These are phyloP conservation scores for Myriosclerotinia scirpicola DNA, from an alignment of 2,329 filamentous ascomycete species.

Conservation along the genomic window DNA sequence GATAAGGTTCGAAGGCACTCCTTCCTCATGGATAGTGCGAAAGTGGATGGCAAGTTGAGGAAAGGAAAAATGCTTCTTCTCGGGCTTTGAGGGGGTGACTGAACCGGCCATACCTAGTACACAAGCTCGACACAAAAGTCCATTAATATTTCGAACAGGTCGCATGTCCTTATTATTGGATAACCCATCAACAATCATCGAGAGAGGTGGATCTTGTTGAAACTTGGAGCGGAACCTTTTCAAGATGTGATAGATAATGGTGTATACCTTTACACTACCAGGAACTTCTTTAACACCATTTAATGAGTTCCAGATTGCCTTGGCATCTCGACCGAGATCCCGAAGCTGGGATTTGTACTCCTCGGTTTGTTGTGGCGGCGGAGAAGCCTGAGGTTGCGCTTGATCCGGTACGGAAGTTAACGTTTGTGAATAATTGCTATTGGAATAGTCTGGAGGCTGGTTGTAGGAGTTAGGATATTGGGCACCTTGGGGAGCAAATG, in stretches of 20 bases:
- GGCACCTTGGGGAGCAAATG: constrained; percentile 29
- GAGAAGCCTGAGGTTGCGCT: constrained; percentile 26
- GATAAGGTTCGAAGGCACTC: constrained; percentile 34
- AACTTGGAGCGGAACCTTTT: constrained; percentile 59
- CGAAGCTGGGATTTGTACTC: constrained; percentile 51
- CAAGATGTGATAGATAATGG: constrained; percentile 63
- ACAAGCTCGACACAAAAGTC: constrained; percentile 57
- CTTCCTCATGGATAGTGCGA: constrained; percentile 44
- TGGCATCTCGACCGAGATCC: constrained; percentile 54
- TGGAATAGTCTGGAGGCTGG: constrained; percentile 34
- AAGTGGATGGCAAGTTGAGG: constrained; percentile 61
- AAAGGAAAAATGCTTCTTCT: constrained; percentile 51
- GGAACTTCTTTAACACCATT: constrained; percentile 60
- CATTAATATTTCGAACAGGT: constrained; percentile 54
- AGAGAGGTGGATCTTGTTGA: constrained; percentile 55
- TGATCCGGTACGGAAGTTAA: constrained; percentile 10
- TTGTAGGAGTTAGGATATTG: constrained; percentile 32
- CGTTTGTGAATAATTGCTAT: not conserved
- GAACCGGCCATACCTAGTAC: constrained; percentile 40
- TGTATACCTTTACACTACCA: constrained; percentile 60
- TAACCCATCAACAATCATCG: constrained; percentile 59
- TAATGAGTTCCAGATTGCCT: constrained; percentile 63
- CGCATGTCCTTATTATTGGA: constrained; percentile 58
- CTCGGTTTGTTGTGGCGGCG: constrained; percentile 42
- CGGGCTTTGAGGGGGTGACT: constrained; percentile 33